Evolutionary conservation across 164 flowering plant species (phyloP), one percentile per base, ranked within the genome.

Genomic region (Taxillus chinensis): DNA sequence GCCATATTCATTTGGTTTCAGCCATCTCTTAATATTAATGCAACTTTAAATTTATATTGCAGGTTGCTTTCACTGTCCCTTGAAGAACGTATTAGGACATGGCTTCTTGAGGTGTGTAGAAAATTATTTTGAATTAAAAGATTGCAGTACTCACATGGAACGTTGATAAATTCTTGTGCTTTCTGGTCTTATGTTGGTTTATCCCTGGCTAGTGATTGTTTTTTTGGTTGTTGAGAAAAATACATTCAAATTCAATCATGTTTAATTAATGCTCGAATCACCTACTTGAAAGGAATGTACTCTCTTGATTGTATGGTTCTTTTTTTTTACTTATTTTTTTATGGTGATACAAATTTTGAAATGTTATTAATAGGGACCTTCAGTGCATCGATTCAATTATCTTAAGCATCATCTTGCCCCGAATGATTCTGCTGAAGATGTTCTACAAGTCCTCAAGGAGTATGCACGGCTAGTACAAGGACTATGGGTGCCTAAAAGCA

Each of bases 381-480:
- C 71, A 39, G 60, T 79, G 57, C 74, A 81, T 49, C 76, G 83
- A 16, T 89, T 82, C 63, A 66, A 63, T 65, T 73, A 73, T 63
- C 77, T 92, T 38, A 80, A 70, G 72, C 74, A 87, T 73, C 74
- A 87, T 73, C 75, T 77, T 70, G 92, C 96, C 68, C 90, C 85
- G 15, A 84, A 77, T 63, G 67, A 68, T 39, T 62, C 87, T 3
- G 62, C 48, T 59, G 86, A 87, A 62, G 84, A 77, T 41, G 45
- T 87, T 65, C 64, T 92, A 14, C 62, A 51, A 39, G 77, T 77
- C 41, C 79, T 89, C 70, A 74, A 71, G 69, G 50, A 65, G 17
- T 61, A 65, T 76, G 89, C 90, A 63, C 43, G 17, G 42, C 63
- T 92, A 62, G 81, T 92, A 45, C 96, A 84, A 68, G 98, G 98